phyloP scores from a whole-genome alignment of 2,329 filamentous ascomycete species.

The Penicillium nordicum region DNA sequence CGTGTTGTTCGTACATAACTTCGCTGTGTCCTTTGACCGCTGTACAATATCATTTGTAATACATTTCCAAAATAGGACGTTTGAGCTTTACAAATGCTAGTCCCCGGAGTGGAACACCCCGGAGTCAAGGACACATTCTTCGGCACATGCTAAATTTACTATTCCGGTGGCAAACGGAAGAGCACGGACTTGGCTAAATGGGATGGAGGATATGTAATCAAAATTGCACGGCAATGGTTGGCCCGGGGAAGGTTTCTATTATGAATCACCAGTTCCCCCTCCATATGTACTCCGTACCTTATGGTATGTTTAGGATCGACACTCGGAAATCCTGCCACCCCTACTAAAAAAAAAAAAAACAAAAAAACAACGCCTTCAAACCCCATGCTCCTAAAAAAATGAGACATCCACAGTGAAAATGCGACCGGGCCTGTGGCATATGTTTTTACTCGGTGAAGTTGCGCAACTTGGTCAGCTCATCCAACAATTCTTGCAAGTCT shows the following conservation, averaged over 20 bases:
- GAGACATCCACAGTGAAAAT: conserved; percentile 4
- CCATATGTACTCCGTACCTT: not conserved
- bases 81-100: not conserved
- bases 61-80: not conserved
- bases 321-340: not conserved
- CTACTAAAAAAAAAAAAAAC: not conserved
- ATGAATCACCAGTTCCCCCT: conserved; percentile 6
- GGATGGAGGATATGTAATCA: not conserved
- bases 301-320: not conserved
- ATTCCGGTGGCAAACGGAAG: conserved; percentile 11
- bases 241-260: conserved; percentile 1
- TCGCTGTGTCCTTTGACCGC: not conserved
- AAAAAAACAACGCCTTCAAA: conserved; percentile 20
- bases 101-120: conserved; percentile 10
- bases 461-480: conserved; percentile 82
- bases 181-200: not conserved
- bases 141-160: conserved; percentile 15
- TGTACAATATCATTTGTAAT: not conserved
- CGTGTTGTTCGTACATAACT: no score
- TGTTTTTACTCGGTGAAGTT: conserved; percentile 41
- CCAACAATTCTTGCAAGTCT: conserved; percentile 79
- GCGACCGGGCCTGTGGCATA: not conserved
- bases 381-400: conserved; percentile 24
- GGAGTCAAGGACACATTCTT: conserved; percentile 11
- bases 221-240: not conserved